Evolutionary conservation across 2,329 filamentous ascomycete species (phyloP), one percentile per base, ranked within the genome.

Genomic region (Pseudocercospora macadamiae): DNA sequence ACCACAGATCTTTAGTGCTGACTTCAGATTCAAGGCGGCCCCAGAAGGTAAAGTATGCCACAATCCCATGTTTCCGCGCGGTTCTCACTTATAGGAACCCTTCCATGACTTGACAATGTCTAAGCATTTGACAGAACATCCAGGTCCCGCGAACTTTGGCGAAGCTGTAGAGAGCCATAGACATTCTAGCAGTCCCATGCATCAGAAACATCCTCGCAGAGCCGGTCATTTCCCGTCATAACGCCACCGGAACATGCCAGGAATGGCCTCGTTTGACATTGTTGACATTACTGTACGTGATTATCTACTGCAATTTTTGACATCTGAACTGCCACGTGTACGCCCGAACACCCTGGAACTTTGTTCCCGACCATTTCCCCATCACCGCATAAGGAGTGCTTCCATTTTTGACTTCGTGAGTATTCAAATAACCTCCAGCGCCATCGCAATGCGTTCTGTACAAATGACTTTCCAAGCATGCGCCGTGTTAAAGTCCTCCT

Each of bases 381-480:
- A 37, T 55, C 12, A 47, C 51, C 57, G 48, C 54, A 26, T 57
- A 64, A 64, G 53, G 59, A 64, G 56, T 62, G 62, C 52, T 55
- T 37, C 51, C 56, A 25, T 55, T 48, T 47, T 39, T 6, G 37
- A 51, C 23, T n/a, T 55, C 51, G 48, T 62, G 28, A 58, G 32
- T 12, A 52, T 49, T 39, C 44, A 55, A 60, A 49, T 26, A 48
- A 54, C 48, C 54, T 21, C 52, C 51, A 57, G 54, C 62, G 56
- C 62, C 62, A 42, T 54, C 54, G 62, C 62, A 57, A 64, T 64
- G 62, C 62, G 47, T 26, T 54, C 32, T 58, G 51, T 48, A 62
- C 37, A 57, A 56, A 54, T 23, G 32, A 45, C 8, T 42, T 23
- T n/a, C n/a, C n/a, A n/a, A n/a, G n/a, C n/a, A n/a, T n/a, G n/a